Conservation (phyloP, 805 yeast species). For the Candida lessepsii region DNA sequence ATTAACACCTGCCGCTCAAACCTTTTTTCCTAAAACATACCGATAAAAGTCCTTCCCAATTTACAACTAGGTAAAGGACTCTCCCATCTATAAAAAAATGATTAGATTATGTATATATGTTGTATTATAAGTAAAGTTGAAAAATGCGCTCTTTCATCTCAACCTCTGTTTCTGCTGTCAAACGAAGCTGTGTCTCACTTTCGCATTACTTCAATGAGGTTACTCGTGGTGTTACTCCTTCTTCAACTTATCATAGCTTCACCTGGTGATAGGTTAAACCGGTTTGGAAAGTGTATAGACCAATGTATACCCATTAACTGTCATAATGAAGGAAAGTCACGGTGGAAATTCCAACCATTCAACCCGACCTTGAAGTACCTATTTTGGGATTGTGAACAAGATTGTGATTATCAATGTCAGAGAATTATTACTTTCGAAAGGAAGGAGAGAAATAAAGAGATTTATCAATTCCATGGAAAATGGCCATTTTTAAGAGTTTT, state of each 20-base stretch:
- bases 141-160: too few species aligned
- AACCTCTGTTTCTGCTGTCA: not conserved
- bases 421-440: slow-evolving; percentile 64
- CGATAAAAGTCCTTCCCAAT: too few species aligned
- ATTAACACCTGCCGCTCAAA: too few species aligned
- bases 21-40: too few species aligned
- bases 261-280: slow-evolving; percentile 60
- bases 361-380: slow-evolving; percentile 44
- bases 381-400: slow-evolving; percentile 71
- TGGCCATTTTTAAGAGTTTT: slow-evolving; percentile 85
- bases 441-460: slow-evolving; percentile 43
- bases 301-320: slow-evolving; percentile 48
- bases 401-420: slow-evolving; percentile 95
- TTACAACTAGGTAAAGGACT: too few species aligned
- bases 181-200: too few species aligned
- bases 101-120: too few species aligned
- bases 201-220: too few species aligned
- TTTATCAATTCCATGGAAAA: slow-evolving; percentile 91
- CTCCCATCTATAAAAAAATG: too few species aligned
- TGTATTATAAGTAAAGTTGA: too few species aligned
- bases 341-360: slow-evolving; percentile 42
- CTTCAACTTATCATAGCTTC: slow-evolving; percentile 35
- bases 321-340: slow-evolving; percentile 8
- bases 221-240: not conserved
- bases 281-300: slow-evolving; percentile 52